A percentile compares a stretch with the other conserved stretches of the same genome.
These are phyloP conservation scores for Sonneratia caseolaris DNA, from an alignment of 345 rosid genomes.

Conservation along the genomic window DNA sequence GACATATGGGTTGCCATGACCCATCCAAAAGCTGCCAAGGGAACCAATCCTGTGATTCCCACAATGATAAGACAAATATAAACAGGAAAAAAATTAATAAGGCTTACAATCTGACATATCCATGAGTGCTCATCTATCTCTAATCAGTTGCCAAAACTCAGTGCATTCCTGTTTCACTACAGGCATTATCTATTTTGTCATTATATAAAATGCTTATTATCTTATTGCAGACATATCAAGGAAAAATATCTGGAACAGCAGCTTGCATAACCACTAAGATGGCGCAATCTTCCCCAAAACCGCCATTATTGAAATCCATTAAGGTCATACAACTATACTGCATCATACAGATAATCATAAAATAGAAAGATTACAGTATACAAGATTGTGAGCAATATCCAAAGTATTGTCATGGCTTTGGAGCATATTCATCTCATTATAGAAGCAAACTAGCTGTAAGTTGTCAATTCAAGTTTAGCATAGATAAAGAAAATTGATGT, in stretches of 20 bases:
- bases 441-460: background rate
- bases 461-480: background rate
- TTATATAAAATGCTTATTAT: background rate
- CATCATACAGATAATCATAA: background rate
- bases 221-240: background rate
- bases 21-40: constrained; percentile 90
- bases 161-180: background rate
- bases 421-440: background rate
- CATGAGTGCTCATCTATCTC: background rate
- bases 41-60: constrained; percentile 42
- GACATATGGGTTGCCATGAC: constrained; percentile 85
- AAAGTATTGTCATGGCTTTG: background rate
- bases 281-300: too few species aligned
- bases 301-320: background rate
- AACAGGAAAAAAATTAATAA: background rate
- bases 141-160: background rate
- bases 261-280: background rate
- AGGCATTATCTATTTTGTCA: background rate
- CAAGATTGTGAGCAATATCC: background rate
- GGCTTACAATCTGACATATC: background rate
- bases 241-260: background rate
- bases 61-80: background rate
- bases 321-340: background rate
- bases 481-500: background rate
- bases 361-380: background rate